Evolutionary conservation across 768 basidiomycete genomes (phyloP).

Genomic region (Cantharellus cinnabarinus): DNA sequence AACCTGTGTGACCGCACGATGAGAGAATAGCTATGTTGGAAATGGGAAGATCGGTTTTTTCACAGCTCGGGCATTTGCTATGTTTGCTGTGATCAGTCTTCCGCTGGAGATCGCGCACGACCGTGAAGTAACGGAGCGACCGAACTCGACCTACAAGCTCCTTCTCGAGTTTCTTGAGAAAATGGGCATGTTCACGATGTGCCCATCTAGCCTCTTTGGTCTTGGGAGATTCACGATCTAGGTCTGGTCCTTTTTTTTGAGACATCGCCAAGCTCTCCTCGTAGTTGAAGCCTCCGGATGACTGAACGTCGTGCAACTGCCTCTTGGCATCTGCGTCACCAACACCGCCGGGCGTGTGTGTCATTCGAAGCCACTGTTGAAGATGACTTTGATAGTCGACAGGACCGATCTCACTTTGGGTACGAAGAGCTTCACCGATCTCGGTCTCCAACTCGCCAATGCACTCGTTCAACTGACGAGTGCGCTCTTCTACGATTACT

Average conservation of each 20-base stretch:
- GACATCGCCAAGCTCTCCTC: background rate
- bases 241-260: background rate
- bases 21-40: constrained; percentile 67
- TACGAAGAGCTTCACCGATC: constrained; percentile 41
- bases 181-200: constrained; percentile 72
- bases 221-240: constrained; percentile 3
- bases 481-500: constrained; percentile 68
- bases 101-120: constrained; percentile 73
- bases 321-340: constrained; percentile 61
- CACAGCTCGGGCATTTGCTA: constrained; percentile 44
- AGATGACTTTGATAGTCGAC: constrained; percentile 51
- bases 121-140: constrained; percentile 79
- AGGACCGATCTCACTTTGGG: constrained; percentile 47
- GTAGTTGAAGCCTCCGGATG: constrained; percentile 22
- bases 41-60: constrained; percentile 32
- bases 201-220: constrained; percentile 34
- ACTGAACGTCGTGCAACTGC: constrained; percentile 35
- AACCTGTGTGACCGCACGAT: constrained; percentile 83
- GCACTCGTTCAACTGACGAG: constrained; percentile 60
- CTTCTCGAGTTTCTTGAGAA: constrained; percentile 63
- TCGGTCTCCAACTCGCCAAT: constrained; percentile 47
- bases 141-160: constrained; percentile 80
- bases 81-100: constrained; percentile 11
- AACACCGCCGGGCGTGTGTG: constrained; percentile 38
- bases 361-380: constrained; percentile 53